A percentile compares a stretch with the other conserved stretches of the same genome.
Evolutionary conservation across 2,329 filamentous ascomycete genomes (phyloP).

Genomic region (Sclerotinia nivalis): DNA sequence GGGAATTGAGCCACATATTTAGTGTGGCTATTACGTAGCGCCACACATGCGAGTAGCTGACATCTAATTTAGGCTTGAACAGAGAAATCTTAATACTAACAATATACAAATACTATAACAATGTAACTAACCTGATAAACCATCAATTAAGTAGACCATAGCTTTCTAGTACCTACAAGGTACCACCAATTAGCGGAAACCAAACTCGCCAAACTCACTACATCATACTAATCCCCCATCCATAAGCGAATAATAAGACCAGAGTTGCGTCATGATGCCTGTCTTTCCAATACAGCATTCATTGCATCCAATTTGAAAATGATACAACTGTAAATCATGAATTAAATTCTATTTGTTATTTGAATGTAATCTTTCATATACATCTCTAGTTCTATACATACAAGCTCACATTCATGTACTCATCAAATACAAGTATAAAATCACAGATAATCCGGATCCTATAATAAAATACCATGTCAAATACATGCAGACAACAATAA

Average conservation of each 20-base stretch:
- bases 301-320: neutral
- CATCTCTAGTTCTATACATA: neutral
- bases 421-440: neutral
- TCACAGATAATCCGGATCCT: too few relatives aligned
- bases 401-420: neutral
- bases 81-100: too few relatives aligned
- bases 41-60: neutral
- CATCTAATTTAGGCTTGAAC: neutral
- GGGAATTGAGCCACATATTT: conserved; percentile 5
- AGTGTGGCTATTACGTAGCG: neutral
- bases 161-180: too few relatives aligned
- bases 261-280: neutral
- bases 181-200: too few relatives aligned
- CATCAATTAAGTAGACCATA: neutral
- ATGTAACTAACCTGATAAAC: too few relatives aligned
- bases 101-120: neutral
- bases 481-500: neutral
- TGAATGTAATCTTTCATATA: neutral
- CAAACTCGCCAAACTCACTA: neutral
- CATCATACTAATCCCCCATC: neutral
- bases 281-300: neutral
- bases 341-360: neutral
- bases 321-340: neutral
- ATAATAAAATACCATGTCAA: neutral
- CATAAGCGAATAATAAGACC: neutral